Conservation (phyloP, 352 stramenopile genomes). For the Nothophytophthora sp. region DNA sequence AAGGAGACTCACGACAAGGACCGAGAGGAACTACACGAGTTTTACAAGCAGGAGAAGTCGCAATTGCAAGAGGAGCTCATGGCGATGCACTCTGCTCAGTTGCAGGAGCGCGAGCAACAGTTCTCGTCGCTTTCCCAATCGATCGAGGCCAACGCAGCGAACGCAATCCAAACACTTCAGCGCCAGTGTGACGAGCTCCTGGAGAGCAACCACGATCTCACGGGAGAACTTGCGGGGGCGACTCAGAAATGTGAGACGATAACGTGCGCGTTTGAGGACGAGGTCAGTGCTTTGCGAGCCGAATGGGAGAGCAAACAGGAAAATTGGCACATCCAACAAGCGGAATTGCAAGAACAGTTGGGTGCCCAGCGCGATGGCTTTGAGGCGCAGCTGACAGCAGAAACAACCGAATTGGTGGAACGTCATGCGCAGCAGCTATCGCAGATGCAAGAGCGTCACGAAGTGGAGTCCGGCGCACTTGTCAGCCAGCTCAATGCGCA, state of each 20-base stretch:
- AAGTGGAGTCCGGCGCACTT: not conserved
- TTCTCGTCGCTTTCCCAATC: slow-evolving; percentile 13
- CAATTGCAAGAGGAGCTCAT: slow-evolving; percentile 55
- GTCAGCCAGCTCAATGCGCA: slow-evolving; percentile 1
- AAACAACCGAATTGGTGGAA: slow-evolving; percentile 5
- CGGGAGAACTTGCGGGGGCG: slow-evolving; percentile 10
- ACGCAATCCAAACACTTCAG: slow-evolving; percentile 8
- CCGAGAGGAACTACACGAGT: slow-evolving; percentile 50
- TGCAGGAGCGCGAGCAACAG: slow-evolving; percentile 28
- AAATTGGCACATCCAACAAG: slow-evolving; percentile 1
- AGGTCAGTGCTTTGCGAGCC: slow-evolving; percentile 10
- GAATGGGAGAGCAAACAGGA: slow-evolving; percentile 16
- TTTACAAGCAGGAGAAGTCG: slow-evolving; percentile 58
- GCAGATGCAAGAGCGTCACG: slow-evolving; percentile 1
- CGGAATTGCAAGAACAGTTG: slow-evolving; percentile 10
- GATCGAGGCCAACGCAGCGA: slow-evolving; percentile 4
- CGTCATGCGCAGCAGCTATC: slow-evolving; percentile 5
- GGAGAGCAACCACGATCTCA: slow-evolving; percentile 5
- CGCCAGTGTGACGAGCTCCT: slow-evolving; percentile 7
- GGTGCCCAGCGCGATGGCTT: slow-evolving; percentile 11
- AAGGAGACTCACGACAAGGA: slow-evolving; percentile 49
- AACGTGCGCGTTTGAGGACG: slow-evolving; percentile 17
- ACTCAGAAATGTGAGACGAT: slow-evolving; percentile 15
- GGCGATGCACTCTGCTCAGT: slow-evolving; percentile 22
- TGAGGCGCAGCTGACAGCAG: slow-evolving; percentile 7